Base-by-base conservation (phyloP, 2,329 filamentous ascomycete species). In the Hirsutella minnesotensis region DNA sequence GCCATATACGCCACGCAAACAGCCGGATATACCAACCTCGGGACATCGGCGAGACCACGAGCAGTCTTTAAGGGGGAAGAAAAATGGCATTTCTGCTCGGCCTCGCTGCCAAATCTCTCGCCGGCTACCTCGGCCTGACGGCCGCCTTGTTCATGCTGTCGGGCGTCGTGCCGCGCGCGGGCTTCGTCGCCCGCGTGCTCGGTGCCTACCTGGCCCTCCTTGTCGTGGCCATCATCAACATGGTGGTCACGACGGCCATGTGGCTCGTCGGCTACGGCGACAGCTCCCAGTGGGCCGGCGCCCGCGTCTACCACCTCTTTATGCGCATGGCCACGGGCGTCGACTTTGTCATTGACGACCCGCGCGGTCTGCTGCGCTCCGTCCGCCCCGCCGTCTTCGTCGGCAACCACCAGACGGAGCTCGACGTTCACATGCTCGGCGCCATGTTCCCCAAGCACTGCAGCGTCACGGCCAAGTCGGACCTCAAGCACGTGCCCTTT, bases 331-430 rank as follows among this genome's bases (percentile, higher is more conserved):
- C 77, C 39, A 88, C 87, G 1, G 90, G 90, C 46, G 73, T 95
- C 39, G 75, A 71, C 46, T 95, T 96, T 59, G 71, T 76, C 47
- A 65, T 95, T 40, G 73, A 82, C 37, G 86, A 89, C 54, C 61
- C 78, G 33, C 59, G 78, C 46, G 64, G 79, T 50, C 60, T 80
- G 52, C 75, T 89, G 45, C 66, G 67, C 38, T 80, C 70, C 9
- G 70, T 70, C 22, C 77, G 90, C 41, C 92, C 92, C 1, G 89
- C 86, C 44, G 84, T 98, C 44, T 89, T 98, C 56, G 73, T 98
- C 52, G 85, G 84, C 34, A 96, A 96, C 65, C 92, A 98, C 67
- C 92, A 98, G 73, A 87, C 85, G 19, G 92, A 96, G 67, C 77
- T 98, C 51, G 92, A 98, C 59, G 85, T 98, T 34, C 73, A 95